Evolutionary conservation across 768 basidiomycete species (phyloP).

Genomic region (Rhizopogon vulgaris): DNA sequence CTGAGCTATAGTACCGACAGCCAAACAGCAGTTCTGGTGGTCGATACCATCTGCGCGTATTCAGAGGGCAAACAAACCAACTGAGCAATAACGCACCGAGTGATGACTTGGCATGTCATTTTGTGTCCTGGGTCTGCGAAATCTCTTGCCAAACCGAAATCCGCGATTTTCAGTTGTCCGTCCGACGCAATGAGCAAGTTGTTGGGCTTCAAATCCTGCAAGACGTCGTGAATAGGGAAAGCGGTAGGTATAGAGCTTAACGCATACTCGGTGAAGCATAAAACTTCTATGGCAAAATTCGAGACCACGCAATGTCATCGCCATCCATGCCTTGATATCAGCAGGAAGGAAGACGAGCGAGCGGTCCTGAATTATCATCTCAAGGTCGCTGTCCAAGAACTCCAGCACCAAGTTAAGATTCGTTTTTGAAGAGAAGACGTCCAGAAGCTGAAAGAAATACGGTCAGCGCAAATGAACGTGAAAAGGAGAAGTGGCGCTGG

Average conservation of each 20-base stretch:
- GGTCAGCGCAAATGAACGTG: background rate
- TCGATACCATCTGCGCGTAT: slow-evolving; percentile 85
- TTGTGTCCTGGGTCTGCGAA: slow-evolving; percentile 91
- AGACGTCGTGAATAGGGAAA: background rate
- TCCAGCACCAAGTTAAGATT: slow-evolving; percentile 97
- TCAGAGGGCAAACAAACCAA: slow-evolving; percentile 1
- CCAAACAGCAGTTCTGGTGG: slow-evolving; percentile 94
- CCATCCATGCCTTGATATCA: slow-evolving; percentile 98
- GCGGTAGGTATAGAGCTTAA: background rate
- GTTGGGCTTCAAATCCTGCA: slow-evolving; percentile 95
- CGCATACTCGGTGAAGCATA: slow-evolving; percentile 81
- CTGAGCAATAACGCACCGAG: slow-evolving; percentile 50
- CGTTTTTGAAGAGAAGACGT: slow-evolving; percentile 94
- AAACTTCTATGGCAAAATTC: slow-evolving; percentile 97
- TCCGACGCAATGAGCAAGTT: slow-evolving; percentile 90
- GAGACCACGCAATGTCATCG: slow-evolving; percentile 95
- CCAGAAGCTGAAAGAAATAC: slow-evolving; percentile 62
- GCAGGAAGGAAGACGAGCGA: slow-evolving; percentile 88
- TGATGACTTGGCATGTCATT: slow-evolving; percentile 99
- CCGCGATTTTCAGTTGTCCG: slow-evolving; percentile 93
- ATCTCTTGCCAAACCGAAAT: slow-evolving; percentile 97
- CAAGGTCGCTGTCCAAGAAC: slow-evolving; percentile 92
- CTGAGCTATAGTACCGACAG: slow-evolving; percentile 82
- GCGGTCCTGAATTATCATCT: slow-evolving; percentile 94
- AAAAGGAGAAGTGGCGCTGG: slow-evolving; percentile 8